These are phyloP conservation scores for Poa pratensis DNA, from an alignment of 176 grass and related monocot genomes.

Conservation along the genomic window DNA sequence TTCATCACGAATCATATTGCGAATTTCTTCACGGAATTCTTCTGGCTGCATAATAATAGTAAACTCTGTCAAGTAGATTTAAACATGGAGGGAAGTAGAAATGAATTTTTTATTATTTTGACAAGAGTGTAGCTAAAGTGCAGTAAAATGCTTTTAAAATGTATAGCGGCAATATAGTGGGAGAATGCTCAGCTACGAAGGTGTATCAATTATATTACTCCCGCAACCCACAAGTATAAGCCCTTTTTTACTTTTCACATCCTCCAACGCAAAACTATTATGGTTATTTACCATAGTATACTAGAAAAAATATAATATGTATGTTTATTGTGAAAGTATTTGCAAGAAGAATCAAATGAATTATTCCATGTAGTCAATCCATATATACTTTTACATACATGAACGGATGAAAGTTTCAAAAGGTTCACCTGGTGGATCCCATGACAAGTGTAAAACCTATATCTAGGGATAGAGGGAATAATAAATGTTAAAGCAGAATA, in stretches of 20 bases:
- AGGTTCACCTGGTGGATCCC: background rate
- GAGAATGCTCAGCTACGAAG: background rate
- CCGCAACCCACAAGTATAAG: background rate
- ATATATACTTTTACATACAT: background rate
- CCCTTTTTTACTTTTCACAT: background rate
- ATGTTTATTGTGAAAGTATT: background rate
- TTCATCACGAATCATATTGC: slow-evolving; percentile 47
- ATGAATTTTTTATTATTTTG: background rate
- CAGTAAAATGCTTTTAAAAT: slow-evolving; percentile 7
- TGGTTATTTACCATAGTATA: background rate
- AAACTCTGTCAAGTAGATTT: slow-evolving; percentile 13
- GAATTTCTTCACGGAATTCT: slow-evolving; percentile 47
- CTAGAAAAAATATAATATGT: background rate
- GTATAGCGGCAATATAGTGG: background rate
- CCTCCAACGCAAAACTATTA: background rate
- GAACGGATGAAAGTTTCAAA: background rate
- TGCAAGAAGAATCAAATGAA: background rate
- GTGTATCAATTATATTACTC: background rate
- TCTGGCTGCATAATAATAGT: slow-evolving; percentile 47
- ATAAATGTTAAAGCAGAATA: background rate
- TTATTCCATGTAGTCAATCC: background rate
- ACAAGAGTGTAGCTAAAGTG: background rate
- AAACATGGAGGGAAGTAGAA: background rate
- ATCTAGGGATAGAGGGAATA: background rate
- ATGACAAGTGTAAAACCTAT: background rate